Evolutionary conservation across 1,139 yeast genomes (phyloP), one percentile per base, ranked within the genome.

Genomic region (Geotrichum citri-aurantii): DNA sequence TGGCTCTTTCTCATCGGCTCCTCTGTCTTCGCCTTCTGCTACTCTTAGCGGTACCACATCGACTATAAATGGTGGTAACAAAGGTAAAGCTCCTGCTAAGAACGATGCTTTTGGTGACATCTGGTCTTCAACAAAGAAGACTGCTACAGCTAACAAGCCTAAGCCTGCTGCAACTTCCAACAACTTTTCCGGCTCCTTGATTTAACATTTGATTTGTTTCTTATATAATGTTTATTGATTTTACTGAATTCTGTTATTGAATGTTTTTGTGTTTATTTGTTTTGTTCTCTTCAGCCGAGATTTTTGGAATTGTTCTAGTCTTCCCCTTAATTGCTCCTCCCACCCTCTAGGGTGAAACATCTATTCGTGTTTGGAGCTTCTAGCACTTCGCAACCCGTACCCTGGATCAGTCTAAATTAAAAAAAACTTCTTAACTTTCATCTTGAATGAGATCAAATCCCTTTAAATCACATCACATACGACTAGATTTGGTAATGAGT

Each of bases 81-180:
- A 75, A 62, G 69, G 75, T 37, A 64, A 63, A 12, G 61, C 68
- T 4, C 58, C 64, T 27, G 64, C 79, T 53, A 79, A 79, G 63
- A 79, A 76, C 62, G 96, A 89, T 72, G 95, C 95, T 0, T 91
- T 91, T 72, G 88, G 95, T 42, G 85, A 90, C 21, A 77, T 91
- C 65, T 88, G 93, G 77, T 78, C 85, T 21, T 60, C 73, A 2
- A 59, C 44, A 17, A 57, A 57, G 42, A 52, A 40, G 19, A 56
- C 29, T 7, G 64, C 31, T 42, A 63, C 19, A 17, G 66, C 63
- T 56, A 55, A 66, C 10, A 83, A 86, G 68, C 72, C 85, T 27
- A 77, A 76, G 62, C 69, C 60, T 19, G 59, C 56, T 21, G 17
- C 57, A 1, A 51, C 61, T 21, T 26, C 59, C 10, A 46, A 59